Base-by-base conservation (phyloP, 495 filamentous ascomycete species). In the Pseudoneurospora amorphoporcata region DNA sequence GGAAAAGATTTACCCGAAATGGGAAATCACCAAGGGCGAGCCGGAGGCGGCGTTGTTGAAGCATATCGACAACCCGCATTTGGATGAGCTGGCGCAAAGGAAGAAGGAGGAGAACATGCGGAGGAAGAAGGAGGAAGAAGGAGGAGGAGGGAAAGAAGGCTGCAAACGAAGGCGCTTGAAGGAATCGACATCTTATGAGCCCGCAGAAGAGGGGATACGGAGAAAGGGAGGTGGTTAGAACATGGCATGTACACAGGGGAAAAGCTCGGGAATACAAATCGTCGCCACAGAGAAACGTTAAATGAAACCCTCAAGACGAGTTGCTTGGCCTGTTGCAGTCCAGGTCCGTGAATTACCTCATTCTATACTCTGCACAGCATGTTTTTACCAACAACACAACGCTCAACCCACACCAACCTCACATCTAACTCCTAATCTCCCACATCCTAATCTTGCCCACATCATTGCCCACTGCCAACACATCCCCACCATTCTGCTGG, bases 381-480 rank as follows among this genome's bases (percentile, higher is more conserved):
- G 8, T 9, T 35, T 35, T 17, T 37, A 35, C 3, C 53, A 35
- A 14, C 0, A 65, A 37, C 53, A 2, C 0, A 9, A 17, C 23
- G 12, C 29, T 16, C 40, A 41, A 3, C 16, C 12, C 2, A 65
- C 53, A 65, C 3, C 1, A 35, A 2, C 12, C 53, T 17, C 53
- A 39, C 6, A 41, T 71, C 76, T 83, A 86, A 45, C 76, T 76
- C 76, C 83, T 76, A 74, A 98, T 91, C 83, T 97, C 94, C 92
- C 94, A 98, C 73, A 97, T 78, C 73, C 92, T 86, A 35, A 97
- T 89, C 81, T 90, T 92, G 29, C 95, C 95, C 71, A 86, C 84
- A 79, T 99, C 94, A 79, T 95, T 97, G 37, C 87, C 95, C 32
- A 97, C 90, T 7, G 92, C 92, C 71, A 98, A 77, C 75, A 94